Conservation (phyloP, 257 asterid species). For the Euphrasia confusa region DNA sequence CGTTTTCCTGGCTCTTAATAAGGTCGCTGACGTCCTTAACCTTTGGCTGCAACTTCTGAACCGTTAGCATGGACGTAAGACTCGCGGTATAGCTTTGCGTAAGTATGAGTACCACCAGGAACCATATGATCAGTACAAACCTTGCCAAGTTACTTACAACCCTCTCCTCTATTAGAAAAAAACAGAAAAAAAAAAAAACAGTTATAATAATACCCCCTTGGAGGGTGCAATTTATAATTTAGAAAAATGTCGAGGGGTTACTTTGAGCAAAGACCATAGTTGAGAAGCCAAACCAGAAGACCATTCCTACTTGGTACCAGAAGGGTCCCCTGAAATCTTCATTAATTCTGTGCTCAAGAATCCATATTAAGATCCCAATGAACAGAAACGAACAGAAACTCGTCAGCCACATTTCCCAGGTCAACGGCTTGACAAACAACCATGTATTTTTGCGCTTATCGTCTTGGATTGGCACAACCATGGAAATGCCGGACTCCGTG, state of each 20-base stretch:
- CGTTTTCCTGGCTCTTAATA: constrained; percentile 24
- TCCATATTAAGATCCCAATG: constrained; percentile 42
- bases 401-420: constrained; percentile 44
- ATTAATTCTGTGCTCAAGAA: constrained; percentile 41
- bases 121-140: constrained; percentile 43
- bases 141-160: constrained; percentile 39
- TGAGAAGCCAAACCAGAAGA: constrained; percentile 52
- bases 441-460: constrained; percentile 27
- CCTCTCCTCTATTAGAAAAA: constrained; percentile 44
- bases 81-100: constrained; percentile 53
- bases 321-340: constrained; percentile 42
- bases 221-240: background rate
- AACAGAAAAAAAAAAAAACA: too few relatives aligned
- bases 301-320: constrained; percentile 41
- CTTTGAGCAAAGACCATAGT: constrained; percentile 51
- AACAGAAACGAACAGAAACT: constrained; percentile 31
- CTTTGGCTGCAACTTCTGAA: constrained; percentile 45
- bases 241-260: constrained; percentile 28
- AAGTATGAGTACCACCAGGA: constrained; percentile 36
- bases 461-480: constrained; percentile 36
- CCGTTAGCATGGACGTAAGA: constrained; percentile 48
- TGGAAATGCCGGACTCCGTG: constrained; percentile 42
- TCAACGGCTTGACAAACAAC: constrained; percentile 48
- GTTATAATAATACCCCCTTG: too few relatives aligned
- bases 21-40: constrained; percentile 36